Percentiles rank a stretch among this genome's conserved stretches.
phyloP scores from a whole-genome alignment of 768 basidiomycete species.

The Boletus rubroflammeus region DNA sequence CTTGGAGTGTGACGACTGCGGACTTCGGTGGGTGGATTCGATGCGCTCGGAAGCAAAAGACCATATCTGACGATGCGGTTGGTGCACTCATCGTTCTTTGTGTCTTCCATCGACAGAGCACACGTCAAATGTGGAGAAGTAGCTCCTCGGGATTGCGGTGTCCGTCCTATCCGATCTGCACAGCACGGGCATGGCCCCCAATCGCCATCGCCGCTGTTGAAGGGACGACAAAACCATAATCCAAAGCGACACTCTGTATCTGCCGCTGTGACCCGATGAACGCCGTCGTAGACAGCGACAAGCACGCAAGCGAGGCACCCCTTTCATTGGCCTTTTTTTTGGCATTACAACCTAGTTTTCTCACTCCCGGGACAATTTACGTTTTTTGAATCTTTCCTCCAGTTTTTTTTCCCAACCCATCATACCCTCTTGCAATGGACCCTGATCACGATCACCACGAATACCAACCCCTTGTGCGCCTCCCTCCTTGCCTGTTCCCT shows the following conservation, averaged over 20 bases:
- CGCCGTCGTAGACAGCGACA: constrained; percentile 13
- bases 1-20: constrained; percentile 87
- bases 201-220: constrained; percentile 24
- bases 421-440: constrained; percentile 23
- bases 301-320: constrained; percentile 8
- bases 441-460: constrained; percentile 11
- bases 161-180: constrained; percentile 38
- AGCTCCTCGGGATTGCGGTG: constrained; percentile 75
- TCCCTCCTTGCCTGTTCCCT: not conserved
- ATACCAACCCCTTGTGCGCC: constrained; percentile 12
- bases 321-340: constrained; percentile 4
- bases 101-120: constrained; percentile 44
- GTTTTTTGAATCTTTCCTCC: not conserved
- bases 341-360: constrained; percentile 1
- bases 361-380: constrained; percentile 10
- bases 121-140: constrained; percentile 85
- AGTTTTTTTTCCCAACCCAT: not conserved
- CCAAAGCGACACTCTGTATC: constrained; percentile 26
- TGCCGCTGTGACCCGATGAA: constrained; percentile 26
- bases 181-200: constrained; percentile 25
- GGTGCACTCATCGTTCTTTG: not conserved
- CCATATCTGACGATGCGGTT: constrained; percentile 17
- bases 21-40: constrained; percentile 50
- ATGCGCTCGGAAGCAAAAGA: constrained; percentile 8
- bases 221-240: constrained; percentile 25